phyloP scores from a whole-genome alignment of 2,329 filamentous ascomycete species.

The Juglanconis oblonga region DNA sequence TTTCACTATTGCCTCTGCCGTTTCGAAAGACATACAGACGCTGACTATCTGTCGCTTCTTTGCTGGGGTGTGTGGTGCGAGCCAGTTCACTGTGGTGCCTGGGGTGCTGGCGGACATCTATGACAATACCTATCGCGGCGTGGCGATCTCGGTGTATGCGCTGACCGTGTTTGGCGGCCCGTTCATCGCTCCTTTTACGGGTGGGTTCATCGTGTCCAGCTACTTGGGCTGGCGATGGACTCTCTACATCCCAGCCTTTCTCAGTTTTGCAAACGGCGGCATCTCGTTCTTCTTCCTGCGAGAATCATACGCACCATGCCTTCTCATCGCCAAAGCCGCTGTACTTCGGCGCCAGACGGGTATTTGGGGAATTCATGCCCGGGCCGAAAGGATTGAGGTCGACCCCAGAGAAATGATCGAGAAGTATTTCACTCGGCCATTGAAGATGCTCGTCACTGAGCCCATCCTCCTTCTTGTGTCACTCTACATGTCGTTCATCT shows the following conservation, averaged over 20 bases:
- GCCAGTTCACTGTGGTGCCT: constrained; percentile 14
- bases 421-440: constrained; percentile 22
- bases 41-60: constrained; percentile 13
- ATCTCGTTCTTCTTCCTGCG: constrained; percentile 7
- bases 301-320: constrained; percentile 11
- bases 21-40: constrained; percentile 30
- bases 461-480: constrained; percentile 51
- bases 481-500: constrained; percentile 17
- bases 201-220: constrained; percentile 8
- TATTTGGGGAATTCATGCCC: constrained; percentile 15
- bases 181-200: constrained; percentile 7
- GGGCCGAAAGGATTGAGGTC: constrained; percentile 7
- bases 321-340: constrained; percentile 6
- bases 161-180: constrained; percentile 14
- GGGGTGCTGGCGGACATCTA: constrained; percentile 11
- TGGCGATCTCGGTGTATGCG: constrained; percentile 13
- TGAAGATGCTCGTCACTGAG: constrained; percentile 42
- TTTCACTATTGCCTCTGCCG: constrained; percentile 35
- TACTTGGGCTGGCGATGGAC: constrained; percentile 12
- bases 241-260: constrained; percentile 8
- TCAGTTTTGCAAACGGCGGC: constrained; percentile 4
- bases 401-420: constrained; percentile 15
- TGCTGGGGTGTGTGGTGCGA: constrained; percentile 7
- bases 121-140: constrained; percentile 12
- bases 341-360: constrained; percentile 22